These are phyloP conservation scores for Phlyctochytrium planicorne DNA, from an alignment of 192 early-diverging fungal species.

Conservation along the genomic window DNA sequence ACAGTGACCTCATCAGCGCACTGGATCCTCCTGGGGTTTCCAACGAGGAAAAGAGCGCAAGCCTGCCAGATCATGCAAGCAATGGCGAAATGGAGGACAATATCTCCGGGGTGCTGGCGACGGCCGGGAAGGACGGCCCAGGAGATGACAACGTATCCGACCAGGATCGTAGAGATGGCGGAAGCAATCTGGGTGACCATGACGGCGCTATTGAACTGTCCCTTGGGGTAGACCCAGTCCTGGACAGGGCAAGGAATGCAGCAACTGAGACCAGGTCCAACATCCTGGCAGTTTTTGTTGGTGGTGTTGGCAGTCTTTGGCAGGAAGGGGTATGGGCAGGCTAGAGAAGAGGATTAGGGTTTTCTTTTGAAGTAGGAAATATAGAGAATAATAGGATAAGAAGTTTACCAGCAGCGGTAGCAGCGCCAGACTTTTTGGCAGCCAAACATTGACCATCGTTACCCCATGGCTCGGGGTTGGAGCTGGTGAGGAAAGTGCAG, in stretches of 20 bases:
- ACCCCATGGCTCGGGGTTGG: neutral
- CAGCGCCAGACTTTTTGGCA: neutral
- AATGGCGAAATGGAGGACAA: slow-evolving; percentile 29
- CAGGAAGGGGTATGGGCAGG: slow-evolving; percentile 7
- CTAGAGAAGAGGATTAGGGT: neutral
- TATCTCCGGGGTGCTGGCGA: slow-evolving; percentile 29
- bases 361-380: neutral
- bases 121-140: slow-evolving; percentile 27
- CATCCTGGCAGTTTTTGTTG: slow-evolving; percentile 5
- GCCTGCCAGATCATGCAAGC: slow-evolving; percentile 21
- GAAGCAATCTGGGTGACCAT: slow-evolving; percentile 16
- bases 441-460: neutral
- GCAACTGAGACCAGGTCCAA: slow-evolving; percentile 15
- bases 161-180: slow-evolving; percentile 10
- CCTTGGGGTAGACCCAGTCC: slow-evolving; percentile 13
- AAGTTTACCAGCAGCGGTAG: neutral
- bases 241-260: slow-evolving; percentile 26
- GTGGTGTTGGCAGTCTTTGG: neutral
- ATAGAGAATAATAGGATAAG: neutral
- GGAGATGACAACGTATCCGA: slow-evolving; percentile 19
- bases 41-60: slow-evolving; percentile 12
- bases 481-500: neutral
- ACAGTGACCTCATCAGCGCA: slow-evolving; percentile 28
- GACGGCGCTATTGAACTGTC: slow-evolving; percentile 14
- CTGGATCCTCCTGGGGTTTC: slow-evolving; percentile 19